phyloP scores from a whole-genome alignment of 2,329 filamentous ascomycete genomes.

The Periconia sp. region DNA sequence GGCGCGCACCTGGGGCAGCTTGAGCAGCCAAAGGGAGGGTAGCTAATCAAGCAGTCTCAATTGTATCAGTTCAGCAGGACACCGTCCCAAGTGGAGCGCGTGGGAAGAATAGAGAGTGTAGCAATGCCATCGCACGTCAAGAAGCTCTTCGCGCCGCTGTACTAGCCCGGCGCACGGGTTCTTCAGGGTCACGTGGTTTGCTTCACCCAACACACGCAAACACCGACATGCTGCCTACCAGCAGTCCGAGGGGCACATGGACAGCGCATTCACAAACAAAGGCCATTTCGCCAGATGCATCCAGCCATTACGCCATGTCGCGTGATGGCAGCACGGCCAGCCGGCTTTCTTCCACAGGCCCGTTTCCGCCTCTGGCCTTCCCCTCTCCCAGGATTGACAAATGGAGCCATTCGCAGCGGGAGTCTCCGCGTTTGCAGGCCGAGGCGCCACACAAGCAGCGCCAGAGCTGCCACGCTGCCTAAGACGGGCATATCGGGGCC shows the following conservation, averaged over 20 bases:
- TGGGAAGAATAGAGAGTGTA: conserved; percentile 47
- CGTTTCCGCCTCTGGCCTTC: no score
- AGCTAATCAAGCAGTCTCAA: conserved; percentile 39
- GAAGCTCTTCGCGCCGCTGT: conserved; percentile 15
- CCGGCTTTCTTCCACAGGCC: no score
- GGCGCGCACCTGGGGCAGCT: conserved; percentile 34
- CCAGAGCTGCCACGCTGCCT: conserved; percentile 18
- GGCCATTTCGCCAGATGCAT: no score
- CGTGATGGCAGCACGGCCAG: conserved; percentile 1
- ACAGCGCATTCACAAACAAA: no score
- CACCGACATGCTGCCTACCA: no score
- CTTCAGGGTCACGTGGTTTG: conserved; percentile 24
- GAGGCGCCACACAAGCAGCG: conserved; percentile 26
- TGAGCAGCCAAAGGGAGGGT: conserved; percentile 23
- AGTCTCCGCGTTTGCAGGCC: conserved; percentile 27
- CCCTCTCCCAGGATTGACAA: not conserved
- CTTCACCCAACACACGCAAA: conserved; percentile 6
- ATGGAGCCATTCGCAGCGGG: conserved; percentile 6
- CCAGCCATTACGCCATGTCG: conserved; percentile 7
- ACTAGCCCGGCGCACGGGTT: conserved; percentile 15
- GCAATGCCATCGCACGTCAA: conserved; percentile 34
- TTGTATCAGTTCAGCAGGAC: conserved; percentile 29
- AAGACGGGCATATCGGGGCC: conserved; percentile 19
- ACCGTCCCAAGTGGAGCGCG: conserved; percentile 34
- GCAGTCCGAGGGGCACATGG: no score